Conservation (phyloP, 306 rosid genomes). For the Cyclanthera cordifolia region DNA sequence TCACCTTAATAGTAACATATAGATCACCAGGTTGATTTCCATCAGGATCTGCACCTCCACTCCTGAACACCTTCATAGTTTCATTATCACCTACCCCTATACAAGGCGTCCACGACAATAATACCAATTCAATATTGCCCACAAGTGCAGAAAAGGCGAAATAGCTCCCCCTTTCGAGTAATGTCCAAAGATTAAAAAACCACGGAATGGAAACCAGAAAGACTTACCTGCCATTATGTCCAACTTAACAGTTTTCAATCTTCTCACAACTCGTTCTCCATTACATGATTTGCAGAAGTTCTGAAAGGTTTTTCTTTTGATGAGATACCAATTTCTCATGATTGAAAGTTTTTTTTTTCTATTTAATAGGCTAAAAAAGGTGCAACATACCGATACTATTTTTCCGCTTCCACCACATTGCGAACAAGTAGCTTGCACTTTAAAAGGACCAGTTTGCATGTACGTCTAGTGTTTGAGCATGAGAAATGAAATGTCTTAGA, state of each 20-base stretch:
- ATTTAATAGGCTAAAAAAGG: neutral
- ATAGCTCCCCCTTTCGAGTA: neutral
- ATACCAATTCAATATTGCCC: slow-evolving; percentile 11
- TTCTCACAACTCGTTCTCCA: slow-evolving; percentile 51
- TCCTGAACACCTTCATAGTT: slow-evolving; percentile 43
- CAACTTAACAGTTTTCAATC: slow-evolving; percentile 50
- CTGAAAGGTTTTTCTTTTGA: slow-evolving; percentile 9
- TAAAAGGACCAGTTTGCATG: slow-evolving; percentile 68
- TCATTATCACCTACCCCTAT: slow-evolving; percentile 70
- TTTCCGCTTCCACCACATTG: slow-evolving; percentile 63
- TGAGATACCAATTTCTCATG: neutral
- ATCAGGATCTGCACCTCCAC: slow-evolving; percentile 88
- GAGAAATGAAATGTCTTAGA: slow-evolving; percentile 24
- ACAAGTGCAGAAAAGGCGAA: neutral
- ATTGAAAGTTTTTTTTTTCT: neutral
- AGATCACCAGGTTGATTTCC: slow-evolving; percentile 84
- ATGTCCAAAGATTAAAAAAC: neutral
- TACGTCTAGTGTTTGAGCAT: slow-evolving; percentile 29
- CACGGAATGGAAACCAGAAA: neutral
- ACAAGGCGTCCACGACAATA: slow-evolving; percentile 16
- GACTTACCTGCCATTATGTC: slow-evolving; percentile 50
- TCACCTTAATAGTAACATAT: slow-evolving; percentile 56
- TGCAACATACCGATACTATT: slow-evolving; percentile 46
- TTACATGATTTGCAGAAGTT: slow-evolving; percentile 61
- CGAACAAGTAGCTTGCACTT: slow-evolving; percentile 59